Base-by-base conservation (phyloP, 495 filamentous ascomycete species). In the Penicillium fimorum region DNA sequence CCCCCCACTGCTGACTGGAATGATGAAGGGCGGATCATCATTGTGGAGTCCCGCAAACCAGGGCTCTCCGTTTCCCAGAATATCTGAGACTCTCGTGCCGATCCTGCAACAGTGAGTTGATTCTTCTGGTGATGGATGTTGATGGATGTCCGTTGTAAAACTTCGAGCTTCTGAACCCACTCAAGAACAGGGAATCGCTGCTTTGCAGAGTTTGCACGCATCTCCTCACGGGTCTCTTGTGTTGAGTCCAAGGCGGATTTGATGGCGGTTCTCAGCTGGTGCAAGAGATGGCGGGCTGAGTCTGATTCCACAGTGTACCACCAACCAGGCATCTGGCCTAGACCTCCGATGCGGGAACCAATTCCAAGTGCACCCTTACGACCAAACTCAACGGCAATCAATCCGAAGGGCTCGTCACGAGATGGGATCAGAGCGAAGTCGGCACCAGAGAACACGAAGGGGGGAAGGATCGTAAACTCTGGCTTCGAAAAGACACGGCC, bases 361-460 rank as follows among this genome's bases (percentile, higher is more conserved):
- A 89, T 80, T 53, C 86, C 86, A 13, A 89, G 75, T 12, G 86
- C 85, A 47, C 86, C 86, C 66, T 88, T 88, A n/a, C 86, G 75
- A 13, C 86, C 86, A 61, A 88, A 89, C 56, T 89, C 86, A 32
- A 89, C 86, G n/a, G 86, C 86, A 7, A 88, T 85, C 27, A 89
- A 63, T 12, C 86, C 86, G 56, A 89, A 89, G 2, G 86, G 86
- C 62, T 89, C 86, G 58, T 89, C 86, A 43, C 86, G 80, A 11
- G 83, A 87, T 4, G 86, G 86, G 57, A 89, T 89, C 15, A 89
- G 74, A 8, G 86, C 85, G 58, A 89, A 88, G 53, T 89, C 86
- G n/a, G 86, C 84, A 38, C 86, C 86, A 58, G 78, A 85, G 65
- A 88, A 88, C 58, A 89, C 82, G 66, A 77, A 88, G 3, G 85